Evolutionary conservation across 2,329 filamentous ascomycete genomes (phyloP), one percentile per base, ranked within the genome.

Genomic region (Fusarium lyarnte): DNA sequence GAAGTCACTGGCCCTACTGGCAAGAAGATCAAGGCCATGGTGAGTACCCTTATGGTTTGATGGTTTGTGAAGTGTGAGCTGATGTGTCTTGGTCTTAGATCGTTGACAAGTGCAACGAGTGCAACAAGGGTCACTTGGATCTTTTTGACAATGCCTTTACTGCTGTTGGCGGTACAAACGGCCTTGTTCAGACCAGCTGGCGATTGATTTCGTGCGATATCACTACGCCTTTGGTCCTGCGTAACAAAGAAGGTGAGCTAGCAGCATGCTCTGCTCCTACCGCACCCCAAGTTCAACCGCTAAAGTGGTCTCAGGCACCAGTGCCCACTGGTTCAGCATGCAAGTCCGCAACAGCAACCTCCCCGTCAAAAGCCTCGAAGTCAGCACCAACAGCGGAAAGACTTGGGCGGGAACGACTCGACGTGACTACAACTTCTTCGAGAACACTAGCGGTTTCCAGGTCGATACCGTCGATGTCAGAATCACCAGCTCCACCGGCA

Each of bases 291-390:
- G 5, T n/a, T 13, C 19, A 19, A 33, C 14, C 6, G 14, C 46
- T 65, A 33, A 69, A 8, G 3, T 11, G 19, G 1, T 16, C 6
- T 11, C 8, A 73, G 69, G 69, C 33, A 72, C 69, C 12, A 72
- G 69, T 16, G 51, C 73, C 12, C 80, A 78, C 73, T 86, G 82
- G 83, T 81, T 79, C 72, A 77, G 76, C 36, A 81, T 82, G 85
- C 90, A 92, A 79, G 89, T 92, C 52, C 83, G 90, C 73, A 91
- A 92, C 79, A 82, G 87, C 74, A 90, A 90, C 77, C 82, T 87
- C 63, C 84, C 85, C 12, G 84, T 92, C 41, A 76, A 82, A 55
- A 84, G 81, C 70, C 84, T 92, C 29, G 89, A 92, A 72, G 89
- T 91, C 68, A 89, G 87, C 71, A 89, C 85, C 35, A 86, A 92